Evolutionary conservation across 129 eudicot species (phyloP).

Genomic region (Artemisia tridentata): DNA sequence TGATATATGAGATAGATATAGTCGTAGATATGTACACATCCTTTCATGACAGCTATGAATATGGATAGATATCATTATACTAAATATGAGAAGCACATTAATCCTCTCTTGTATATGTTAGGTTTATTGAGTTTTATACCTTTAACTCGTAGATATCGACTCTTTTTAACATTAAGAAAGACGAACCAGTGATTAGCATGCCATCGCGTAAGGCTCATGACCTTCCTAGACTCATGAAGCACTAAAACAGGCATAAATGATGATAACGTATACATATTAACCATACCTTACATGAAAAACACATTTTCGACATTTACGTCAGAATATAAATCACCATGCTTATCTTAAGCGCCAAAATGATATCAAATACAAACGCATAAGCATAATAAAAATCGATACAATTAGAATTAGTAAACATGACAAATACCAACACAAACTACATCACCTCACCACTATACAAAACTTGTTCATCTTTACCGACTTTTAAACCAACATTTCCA

Average conservation of each 20-base stretch:
- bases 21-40: too few species aligned
- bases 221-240: not conserved
- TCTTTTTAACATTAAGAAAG: too few species aligned
- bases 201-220: not conserved
- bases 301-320: not conserved
- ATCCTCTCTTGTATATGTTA: too few species aligned
- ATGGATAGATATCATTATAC: too few species aligned
- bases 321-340: not conserved
- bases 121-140: too few species aligned
- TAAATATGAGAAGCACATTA: too few species aligned
- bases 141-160: too few species aligned
- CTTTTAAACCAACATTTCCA: conserved; percentile 8
- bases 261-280: not conserved
- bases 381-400: not conserved
- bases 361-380: not conserved
- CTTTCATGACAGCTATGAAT: too few species aligned
- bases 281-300: not conserved
- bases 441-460: not conserved
- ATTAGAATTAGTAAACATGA: not conserved
- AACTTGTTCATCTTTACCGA: conserved; percentile 32
- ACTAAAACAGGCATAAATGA: not conserved
- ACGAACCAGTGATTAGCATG: not conserved
- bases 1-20: too few species aligned
- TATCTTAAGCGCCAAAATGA: not conserved
- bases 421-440: conserved; percentile 2